Conservation (phyloP, 148 eudicot genomes). For the Nyssa sinensis region DNA sequence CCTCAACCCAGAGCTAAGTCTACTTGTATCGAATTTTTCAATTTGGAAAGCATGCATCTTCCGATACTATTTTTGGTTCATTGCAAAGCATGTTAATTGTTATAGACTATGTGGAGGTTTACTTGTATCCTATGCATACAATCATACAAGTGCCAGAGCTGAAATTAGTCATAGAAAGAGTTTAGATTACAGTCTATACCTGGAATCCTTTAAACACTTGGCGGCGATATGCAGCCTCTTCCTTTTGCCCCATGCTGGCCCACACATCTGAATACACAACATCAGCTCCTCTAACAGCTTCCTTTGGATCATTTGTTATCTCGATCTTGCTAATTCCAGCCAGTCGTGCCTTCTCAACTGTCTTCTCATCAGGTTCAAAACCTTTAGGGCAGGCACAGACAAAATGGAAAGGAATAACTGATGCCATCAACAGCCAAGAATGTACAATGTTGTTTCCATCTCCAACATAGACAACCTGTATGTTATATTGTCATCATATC, state of each 20-base stretch:
- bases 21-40: too few relatives aligned
- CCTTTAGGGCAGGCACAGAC: constrained; percentile 96
- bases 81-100: too few relatives aligned
- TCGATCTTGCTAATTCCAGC: constrained; percentile 91
- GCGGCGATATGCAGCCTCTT: constrained; percentile 86
- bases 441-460: constrained; percentile 97
- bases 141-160: neutral
- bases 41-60: too few relatives aligned
- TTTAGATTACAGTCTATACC: constrained; percentile 40
- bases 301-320: constrained; percentile 80
- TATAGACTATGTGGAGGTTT: neutral
- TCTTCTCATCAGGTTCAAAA: constrained; percentile 80
- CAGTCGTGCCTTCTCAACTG: constrained; percentile 63
- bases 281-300: constrained; percentile 95
- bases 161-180: neutral
- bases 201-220: constrained; percentile 87
- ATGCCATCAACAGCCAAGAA: constrained; percentile 81
- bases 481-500: neutral
- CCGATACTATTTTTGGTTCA: too few relatives aligned
- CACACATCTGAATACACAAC: constrained; percentile 98
- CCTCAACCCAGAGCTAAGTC: too few relatives aligned
- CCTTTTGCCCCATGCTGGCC: constrained; percentile 99
- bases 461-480: constrained; percentile 95
- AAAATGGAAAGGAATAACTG: constrained; percentile 86
- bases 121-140: neutral